These are phyloP conservation scores for Prunus mongolica DNA, from an alignment of 306 rosid genomes.

Conservation along the genomic window DNA sequence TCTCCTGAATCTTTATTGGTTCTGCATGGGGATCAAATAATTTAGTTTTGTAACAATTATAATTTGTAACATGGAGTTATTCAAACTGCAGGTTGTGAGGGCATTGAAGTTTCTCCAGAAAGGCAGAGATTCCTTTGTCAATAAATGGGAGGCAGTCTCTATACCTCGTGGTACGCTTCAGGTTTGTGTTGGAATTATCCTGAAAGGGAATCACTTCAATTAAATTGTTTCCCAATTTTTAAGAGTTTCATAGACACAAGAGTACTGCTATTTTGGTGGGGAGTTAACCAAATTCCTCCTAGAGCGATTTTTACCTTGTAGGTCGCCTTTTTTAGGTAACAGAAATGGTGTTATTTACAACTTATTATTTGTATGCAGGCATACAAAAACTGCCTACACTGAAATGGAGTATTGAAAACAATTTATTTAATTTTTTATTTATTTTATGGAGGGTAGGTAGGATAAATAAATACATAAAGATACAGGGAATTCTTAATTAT, in stretches of 20 bases:
- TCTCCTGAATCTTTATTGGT: not conserved
- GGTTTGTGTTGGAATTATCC: conserved; percentile 60
- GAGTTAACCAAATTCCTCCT: not conserved
- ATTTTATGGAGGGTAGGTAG: not conserved
- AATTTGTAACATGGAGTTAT: conserved; percentile 4
- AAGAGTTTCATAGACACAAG: not conserved
- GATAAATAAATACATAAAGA: not conserved
- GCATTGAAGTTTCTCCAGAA: conserved; percentile 76
- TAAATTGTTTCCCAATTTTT: not conserved
- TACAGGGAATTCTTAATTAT: not conserved
- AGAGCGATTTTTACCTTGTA: not conserved
- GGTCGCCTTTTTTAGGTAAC: not conserved
- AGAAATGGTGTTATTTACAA: not conserved
- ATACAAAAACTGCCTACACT: not conserved
- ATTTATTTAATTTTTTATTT: not conserved
- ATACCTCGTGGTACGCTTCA: conserved; percentile 98
- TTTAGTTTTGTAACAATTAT: conserved; percentile 19
- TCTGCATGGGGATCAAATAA: conserved; percentile 10
- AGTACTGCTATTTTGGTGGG: not conserved
- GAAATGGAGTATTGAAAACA: not conserved
- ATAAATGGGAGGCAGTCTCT: conserved; percentile 74
- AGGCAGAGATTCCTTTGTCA: conserved; percentile 52
- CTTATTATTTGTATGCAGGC: not conserved
- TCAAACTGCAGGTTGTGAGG: conserved; percentile 77
- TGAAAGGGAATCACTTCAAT: conserved; percentile 4